These are phyloP conservation scores for Podaxis sp. DNA, from an alignment of 768 basidiomycete species.

Conservation along the genomic window DNA sequence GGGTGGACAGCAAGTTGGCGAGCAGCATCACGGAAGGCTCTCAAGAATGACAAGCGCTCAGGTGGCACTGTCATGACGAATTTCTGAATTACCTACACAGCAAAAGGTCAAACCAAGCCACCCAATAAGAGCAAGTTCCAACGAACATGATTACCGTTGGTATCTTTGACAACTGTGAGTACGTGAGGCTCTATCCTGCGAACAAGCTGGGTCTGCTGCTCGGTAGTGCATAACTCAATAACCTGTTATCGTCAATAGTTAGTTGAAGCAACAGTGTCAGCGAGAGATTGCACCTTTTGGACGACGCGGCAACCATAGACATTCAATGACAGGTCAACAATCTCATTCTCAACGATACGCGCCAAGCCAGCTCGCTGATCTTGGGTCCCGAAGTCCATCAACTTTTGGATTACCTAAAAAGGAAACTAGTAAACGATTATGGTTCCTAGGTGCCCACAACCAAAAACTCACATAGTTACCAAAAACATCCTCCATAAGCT, in stretches of 20 bases:
- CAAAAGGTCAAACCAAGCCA: slow-evolving; percentile 4
- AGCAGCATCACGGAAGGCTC: slow-evolving; percentile 72
- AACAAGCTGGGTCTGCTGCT: slow-evolving; percentile 74
- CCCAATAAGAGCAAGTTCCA: neutral
- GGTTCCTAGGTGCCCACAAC: slow-evolving; percentile 7
- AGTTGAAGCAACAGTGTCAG: neutral
- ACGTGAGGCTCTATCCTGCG: slow-evolving; percentile 77
- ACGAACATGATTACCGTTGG: slow-evolving; percentile 91
- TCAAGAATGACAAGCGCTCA: slow-evolving; percentile 73
- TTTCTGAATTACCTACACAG: slow-evolving; percentile 75
- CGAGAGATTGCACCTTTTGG: slow-evolving; percentile 63
- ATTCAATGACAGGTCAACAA: slow-evolving; percentile 74
- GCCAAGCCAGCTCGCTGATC: slow-evolving; percentile 69
- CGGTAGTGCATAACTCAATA: slow-evolving; percentile 73
- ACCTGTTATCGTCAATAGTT: slow-evolving; percentile 42
- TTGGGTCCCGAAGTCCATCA: slow-evolving; percentile 10
- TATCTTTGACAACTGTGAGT: slow-evolving; percentile 82
- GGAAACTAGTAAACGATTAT: neutral
- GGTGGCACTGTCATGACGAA: slow-evolving; percentile 76
- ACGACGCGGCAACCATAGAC: slow-evolving; percentile 97
- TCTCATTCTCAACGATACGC: slow-evolving; percentile 70
- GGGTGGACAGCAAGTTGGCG: slow-evolving; percentile 81
- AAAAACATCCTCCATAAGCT: slow-evolving; percentile 88
- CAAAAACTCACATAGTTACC: slow-evolving; percentile 80
- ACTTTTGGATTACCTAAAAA: slow-evolving; percentile 9